Percentiles rank a stretch among this genome's conserved stretches.
These are phyloP conservation scores for Leccinum solheimii DNA, from an alignment of 1,284 basidiomycete species.

Conservation along the genomic window DNA sequence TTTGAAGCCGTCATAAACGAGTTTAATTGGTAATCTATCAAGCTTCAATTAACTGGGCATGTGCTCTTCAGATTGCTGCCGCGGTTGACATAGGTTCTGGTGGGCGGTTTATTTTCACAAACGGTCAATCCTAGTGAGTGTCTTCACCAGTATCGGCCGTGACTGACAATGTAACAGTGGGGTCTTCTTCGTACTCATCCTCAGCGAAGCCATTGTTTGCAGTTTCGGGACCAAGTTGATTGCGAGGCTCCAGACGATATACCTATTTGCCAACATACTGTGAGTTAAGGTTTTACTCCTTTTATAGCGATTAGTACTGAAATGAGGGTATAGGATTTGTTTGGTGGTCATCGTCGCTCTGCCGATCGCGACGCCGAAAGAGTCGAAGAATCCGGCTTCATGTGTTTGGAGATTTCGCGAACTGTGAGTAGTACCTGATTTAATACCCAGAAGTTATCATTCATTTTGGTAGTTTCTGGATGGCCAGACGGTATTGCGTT, in stretches of 20 bases:
- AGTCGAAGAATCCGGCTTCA: too few species aligned
- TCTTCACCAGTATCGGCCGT: neutral
- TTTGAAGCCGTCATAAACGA: neutral
- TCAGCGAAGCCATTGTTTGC: constrained; percentile 40
- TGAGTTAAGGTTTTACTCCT: constrained; percentile 18
- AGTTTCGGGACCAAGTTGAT: constrained; percentile 43
- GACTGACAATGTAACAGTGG: constrained; percentile 26
- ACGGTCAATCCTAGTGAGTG: constrained; percentile 34
- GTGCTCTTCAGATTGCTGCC: constrained; percentile 40
- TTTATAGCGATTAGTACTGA: neutral
- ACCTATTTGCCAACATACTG: constrained; percentile 35
- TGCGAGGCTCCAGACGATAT: constrained; percentile 35
- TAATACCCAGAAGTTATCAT: too few species aligned
- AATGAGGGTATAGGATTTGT: constrained; percentile 34
- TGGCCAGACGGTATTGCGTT: too few species aligned
- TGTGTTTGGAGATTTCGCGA: too few species aligned
- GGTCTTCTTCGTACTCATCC: constrained; percentile 33
- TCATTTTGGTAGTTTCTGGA: too few species aligned
- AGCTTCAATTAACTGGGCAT: constrained; percentile 48
- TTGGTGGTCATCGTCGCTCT: constrained; percentile 13
- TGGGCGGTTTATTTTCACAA: constrained; percentile 32
- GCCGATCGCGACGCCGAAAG: too few species aligned
- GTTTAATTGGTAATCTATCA: neutral
- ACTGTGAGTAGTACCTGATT: too few species aligned
- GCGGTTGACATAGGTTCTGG: constrained; percentile 38